Conservation (phyloP, 2,329 filamentous ascomycete genomes). For the Trichoderma koningii region DNA sequence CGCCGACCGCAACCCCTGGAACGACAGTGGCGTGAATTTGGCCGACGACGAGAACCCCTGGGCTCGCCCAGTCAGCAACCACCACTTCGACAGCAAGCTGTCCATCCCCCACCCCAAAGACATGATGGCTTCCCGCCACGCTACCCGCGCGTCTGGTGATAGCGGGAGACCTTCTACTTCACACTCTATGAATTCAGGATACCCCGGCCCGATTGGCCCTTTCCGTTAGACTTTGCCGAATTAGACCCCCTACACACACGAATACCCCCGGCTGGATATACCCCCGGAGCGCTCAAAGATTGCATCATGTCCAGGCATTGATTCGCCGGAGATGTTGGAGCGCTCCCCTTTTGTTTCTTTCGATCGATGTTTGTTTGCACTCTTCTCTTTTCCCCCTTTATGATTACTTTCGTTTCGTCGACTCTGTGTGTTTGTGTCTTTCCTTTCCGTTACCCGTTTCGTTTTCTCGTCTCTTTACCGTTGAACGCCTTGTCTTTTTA, state of each 20-base stretch:
- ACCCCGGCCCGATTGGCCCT: slow-evolving; percentile 88
- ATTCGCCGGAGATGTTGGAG: slow-evolving; percentile 33
- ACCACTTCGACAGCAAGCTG: slow-evolving; percentile 65
- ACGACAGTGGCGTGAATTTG: slow-evolving; percentile 94
- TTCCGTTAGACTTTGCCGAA: slow-evolving; percentile 71
- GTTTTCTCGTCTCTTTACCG: slow-evolving; percentile 28
- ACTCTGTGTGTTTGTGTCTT: slow-evolving; percentile 23
- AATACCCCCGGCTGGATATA: slow-evolving; percentile 67
- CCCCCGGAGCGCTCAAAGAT: slow-evolving; percentile 59
- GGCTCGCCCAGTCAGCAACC: slow-evolving; percentile 66
- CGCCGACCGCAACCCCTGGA: slow-evolving; percentile 96
- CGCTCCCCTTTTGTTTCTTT: slow-evolving; percentile 20
- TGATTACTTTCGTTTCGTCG: slow-evolving; percentile 28
- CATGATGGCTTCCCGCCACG: slow-evolving; percentile 77
- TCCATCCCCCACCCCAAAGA: slow-evolving; percentile 73
- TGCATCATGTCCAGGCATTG: slow-evolving; percentile 40
- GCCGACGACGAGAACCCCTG: slow-evolving; percentile 79
- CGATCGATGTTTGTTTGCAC: background rate
- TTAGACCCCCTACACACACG: slow-evolving; percentile 51
- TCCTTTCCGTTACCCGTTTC: slow-evolving; percentile 27
- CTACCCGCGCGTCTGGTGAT: slow-evolving; percentile 81
- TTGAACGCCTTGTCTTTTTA: slow-evolving; percentile 17
- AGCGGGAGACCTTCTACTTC: slow-evolving; percentile 91
- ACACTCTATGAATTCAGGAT: slow-evolving; percentile 94
- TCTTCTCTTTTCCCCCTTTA: background rate